These are phyloP conservation scores for Begonia loranthoides DNA, from an alignment of 306 rosid genomes.

Conservation along the genomic window DNA sequence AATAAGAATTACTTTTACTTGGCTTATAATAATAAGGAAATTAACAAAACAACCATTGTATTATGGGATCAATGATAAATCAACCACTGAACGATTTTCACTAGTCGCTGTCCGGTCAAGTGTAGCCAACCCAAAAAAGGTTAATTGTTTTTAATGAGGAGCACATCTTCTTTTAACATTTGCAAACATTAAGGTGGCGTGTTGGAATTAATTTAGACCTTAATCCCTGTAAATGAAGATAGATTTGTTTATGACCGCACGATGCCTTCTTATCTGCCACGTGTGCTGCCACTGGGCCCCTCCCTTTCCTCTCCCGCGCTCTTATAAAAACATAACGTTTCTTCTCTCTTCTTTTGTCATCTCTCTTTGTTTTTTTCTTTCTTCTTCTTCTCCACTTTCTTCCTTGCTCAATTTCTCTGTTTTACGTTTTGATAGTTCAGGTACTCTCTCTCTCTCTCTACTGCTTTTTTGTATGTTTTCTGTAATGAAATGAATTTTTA, in stretches of 20 bases:
- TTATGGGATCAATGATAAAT: too few relatives aligned
- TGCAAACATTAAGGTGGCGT: not conserved
- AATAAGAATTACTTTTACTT: too few relatives aligned
- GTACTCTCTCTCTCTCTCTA: not conserved
- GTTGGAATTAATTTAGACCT: too few relatives aligned
- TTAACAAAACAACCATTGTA: too few relatives aligned
- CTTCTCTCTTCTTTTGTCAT: conserved; percentile 10
- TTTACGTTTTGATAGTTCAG: not conserved
- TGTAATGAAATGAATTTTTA: not conserved
- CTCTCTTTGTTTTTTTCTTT: too few relatives aligned
- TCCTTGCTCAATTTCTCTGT: not conserved
- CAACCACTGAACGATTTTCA: too few relatives aligned
- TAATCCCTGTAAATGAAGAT: too few relatives aligned
- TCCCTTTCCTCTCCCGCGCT: conserved; percentile 23
- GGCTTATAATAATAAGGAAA: too few relatives aligned
- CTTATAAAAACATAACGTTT: conserved; percentile 11
- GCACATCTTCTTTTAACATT: too few relatives aligned
- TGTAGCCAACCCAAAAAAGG: too few relatives aligned
- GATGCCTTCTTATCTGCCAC: conserved; percentile 63
- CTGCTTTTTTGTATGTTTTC: not conserved
- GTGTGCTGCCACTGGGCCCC: conserved; percentile 21
- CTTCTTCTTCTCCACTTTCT: not conserved
- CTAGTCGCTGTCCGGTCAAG: too few relatives aligned
- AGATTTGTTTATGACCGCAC: too few relatives aligned
- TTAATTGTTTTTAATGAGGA: not conserved